A percentile compares a stretch with the other conserved stretches of the same genome.
These are phyloP conservation scores for Ustilago crameri DNA, from an alignment of 1,284 basidiomycete species.

Conservation along the genomic window DNA sequence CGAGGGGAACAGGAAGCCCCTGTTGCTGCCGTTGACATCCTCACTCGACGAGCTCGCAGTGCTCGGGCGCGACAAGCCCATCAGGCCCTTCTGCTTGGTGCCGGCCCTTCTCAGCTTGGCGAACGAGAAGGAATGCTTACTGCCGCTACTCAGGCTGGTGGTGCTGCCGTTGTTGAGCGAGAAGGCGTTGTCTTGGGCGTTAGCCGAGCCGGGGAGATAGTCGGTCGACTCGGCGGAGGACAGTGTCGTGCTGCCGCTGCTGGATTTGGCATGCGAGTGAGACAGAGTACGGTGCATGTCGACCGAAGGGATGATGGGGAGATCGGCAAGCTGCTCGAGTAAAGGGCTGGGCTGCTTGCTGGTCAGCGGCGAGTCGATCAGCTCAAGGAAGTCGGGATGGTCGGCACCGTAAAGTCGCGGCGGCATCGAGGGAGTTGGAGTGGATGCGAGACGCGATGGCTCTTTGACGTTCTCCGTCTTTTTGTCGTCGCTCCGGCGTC, in stretches of 20 bases:
- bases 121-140: constrained; percentile 38
- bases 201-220: constrained; percentile 19
- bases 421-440: constrained; percentile 22
- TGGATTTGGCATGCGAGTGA: constrained; percentile 25
- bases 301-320: constrained; percentile 6
- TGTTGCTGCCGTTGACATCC: constrained; percentile 11
- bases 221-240: constrained; percentile 28
- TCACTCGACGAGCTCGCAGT: constrained; percentile 34
- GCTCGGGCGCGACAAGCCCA: constrained; percentile 13
- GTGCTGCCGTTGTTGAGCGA: constrained; percentile 33
- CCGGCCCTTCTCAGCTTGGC: constrained; percentile 21
- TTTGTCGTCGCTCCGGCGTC: constrained; percentile 20
- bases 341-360: constrained; percentile 25
- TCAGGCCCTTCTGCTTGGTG: constrained; percentile 9
- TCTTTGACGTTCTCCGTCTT: constrained; percentile 10
- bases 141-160: constrained; percentile 25
- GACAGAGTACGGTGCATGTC: constrained; percentile 19
- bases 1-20: too few relatives aligned
- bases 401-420: constrained; percentile 36
- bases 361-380: constrained; percentile 32
- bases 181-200: constrained; percentile 9
- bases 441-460: background rate
- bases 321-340: constrained; percentile 22
- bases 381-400: constrained; percentile 46
- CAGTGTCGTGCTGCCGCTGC: constrained; percentile 27